Base-by-base conservation (phyloP, 768 basidiomycete genomes). In the Mycena galericulata region DNA sequence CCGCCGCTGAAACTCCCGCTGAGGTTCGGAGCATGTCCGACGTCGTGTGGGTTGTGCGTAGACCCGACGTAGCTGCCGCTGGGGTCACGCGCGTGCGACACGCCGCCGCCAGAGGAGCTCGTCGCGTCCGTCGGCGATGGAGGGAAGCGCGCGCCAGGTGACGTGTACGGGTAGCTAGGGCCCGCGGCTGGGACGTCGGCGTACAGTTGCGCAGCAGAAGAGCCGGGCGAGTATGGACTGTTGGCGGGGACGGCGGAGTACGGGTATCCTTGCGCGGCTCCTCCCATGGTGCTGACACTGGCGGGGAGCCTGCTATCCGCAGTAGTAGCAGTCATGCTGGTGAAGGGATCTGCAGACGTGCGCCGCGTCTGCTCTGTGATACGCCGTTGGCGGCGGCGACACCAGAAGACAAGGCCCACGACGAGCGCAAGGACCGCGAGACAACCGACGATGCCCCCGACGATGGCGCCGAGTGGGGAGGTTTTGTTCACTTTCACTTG, bases 381-480 rank as follows among this genome's bases (percentile, higher is more conserved):
- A 32, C 43, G 43, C 10, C 47, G 55, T 26, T 54, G 65, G 15
- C 70, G 70, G 6, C 59, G 61, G 5, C 54, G 65, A 30, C 65
- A 67, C 65, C 65, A 71, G 58, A 71, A 67, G 14, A 65, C 20
- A 0, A 71, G 36, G 60, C 65, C 69, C 1, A 40, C 62, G n/a
- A 67, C 5, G 14, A 68, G n/a, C 1, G 58, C 62, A n/a, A 71
- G 65, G 46, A 55, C 24, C 2, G 45, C 56, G 10, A 71, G 15
- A 15, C 56, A 53, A 4, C 72, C 74, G 30, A 75, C 30, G 34
- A 62, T 62, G 43, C 72, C 75, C 3, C 74, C 75, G 18, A 65
- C 63, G 45, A 76, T 75, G 41, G 70, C 74, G 11, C 69, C 74
- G 18, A 60, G 30, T 0, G 65, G 69, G 26, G 57, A 59, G 34